Evolutionary conservation across 345 rosid genomes (phyloP).

Genomic region (Lumnitzera racemosa): DNA sequence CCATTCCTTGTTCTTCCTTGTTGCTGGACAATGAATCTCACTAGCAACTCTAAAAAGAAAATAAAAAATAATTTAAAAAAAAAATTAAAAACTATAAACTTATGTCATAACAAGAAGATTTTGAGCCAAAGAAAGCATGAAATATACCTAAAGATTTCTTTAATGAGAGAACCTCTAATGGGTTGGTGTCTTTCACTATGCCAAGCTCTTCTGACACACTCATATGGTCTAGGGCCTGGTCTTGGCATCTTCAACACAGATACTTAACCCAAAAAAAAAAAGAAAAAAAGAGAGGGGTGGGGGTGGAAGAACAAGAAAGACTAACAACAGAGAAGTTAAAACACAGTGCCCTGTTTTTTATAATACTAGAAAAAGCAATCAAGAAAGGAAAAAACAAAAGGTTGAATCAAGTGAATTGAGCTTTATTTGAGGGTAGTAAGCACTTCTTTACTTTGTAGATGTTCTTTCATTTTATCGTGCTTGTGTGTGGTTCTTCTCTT

Average conservation of each 20-base stretch:
- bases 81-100: background rate
- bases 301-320: too few relatives aligned
- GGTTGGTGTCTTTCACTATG: slow-evolving; percentile 76
- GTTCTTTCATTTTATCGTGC: too few relatives aligned
- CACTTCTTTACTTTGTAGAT: too few relatives aligned
- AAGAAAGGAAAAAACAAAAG: too few relatives aligned
- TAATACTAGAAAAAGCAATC: too few relatives aligned
- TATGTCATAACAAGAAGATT: background rate
- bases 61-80: background rate
- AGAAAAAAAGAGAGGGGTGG: too few relatives aligned
- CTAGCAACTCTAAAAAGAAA: slow-evolving; percentile 36
- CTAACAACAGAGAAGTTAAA: background rate
- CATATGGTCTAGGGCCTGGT: slow-evolving; percentile 71
- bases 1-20: slow-evolving; percentile 74
- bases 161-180: slow-evolving; percentile 67
- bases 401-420: too few relatives aligned
- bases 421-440: too few relatives aligned
- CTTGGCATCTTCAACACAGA: slow-evolving; percentile 46
- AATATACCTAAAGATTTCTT: slow-evolving; percentile 55
- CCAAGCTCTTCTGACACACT: slow-evolving; percentile 69
- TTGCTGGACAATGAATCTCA: slow-evolving; percentile 43
- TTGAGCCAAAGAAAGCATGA: background rate
- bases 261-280: background rate
- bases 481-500: too few relatives aligned
- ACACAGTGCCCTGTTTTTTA: slow-evolving; percentile 13